phyloP scores from a whole-genome alignment of 169 alveolate genomes.

The Eimeria zaria region DNA sequence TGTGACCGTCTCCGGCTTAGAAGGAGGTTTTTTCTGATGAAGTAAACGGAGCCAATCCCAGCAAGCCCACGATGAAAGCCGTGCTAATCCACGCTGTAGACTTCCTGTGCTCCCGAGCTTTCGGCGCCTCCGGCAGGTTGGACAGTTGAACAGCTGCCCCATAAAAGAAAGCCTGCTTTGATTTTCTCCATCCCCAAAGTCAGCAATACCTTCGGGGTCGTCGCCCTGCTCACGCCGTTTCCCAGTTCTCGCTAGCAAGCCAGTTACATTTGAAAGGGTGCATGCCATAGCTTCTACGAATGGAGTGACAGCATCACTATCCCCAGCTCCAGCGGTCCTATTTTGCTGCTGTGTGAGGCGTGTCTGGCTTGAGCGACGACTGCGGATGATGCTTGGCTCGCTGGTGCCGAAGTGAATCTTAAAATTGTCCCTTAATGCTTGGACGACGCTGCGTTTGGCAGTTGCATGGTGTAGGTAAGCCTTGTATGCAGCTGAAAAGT shows the following conservation, averaged over 20 bases:
- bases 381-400: not conserved
- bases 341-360: not conserved
- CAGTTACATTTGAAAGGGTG: not conserved
- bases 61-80: not conserved
- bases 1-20: constrained; percentile 13
- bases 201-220: not conserved
- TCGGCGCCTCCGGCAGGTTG: not conserved
- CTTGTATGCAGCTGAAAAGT: constrained; percentile 60
- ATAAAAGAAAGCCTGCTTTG: not conserved
- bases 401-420: constrained; percentile 1
- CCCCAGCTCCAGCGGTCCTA: not conserved
- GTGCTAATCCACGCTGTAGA: not conserved
- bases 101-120: not conserved
- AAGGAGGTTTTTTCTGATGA: not conserved
- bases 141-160: not conserved
- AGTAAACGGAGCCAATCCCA: not conserved
- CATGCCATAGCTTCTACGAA: not conserved
- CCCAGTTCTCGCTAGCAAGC: not conserved
- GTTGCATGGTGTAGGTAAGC: constrained; percentile 61
- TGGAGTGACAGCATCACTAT: not conserved
- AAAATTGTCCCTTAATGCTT: constrained; percentile 3
- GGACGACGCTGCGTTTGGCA: constrained; percentile 54
- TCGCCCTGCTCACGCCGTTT: not conserved
- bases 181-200: not conserved
- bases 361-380: not conserved